Base-by-base conservation (phyloP, 1,139 yeast genomes). In the Protomyces macrosporus region DNA sequence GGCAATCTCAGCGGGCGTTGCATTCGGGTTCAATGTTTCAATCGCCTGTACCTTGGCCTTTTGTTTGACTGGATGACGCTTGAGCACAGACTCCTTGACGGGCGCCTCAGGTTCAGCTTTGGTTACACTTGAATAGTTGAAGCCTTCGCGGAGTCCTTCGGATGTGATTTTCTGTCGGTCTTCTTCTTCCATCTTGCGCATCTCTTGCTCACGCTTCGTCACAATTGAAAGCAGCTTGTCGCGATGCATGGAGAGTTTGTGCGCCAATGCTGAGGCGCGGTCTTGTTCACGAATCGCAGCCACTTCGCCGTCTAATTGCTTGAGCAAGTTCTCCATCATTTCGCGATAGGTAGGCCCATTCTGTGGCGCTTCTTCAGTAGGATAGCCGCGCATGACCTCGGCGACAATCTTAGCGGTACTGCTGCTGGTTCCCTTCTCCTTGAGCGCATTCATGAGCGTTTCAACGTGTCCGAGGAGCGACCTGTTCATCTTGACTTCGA, bases 81-180 rank as follows among this genome's bases (percentile, higher is more conserved):
- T 58, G 30, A 63, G 59, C n/a, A 64, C 30, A 14, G 69, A 60
- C 16, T 68, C 53, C 6, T 68, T 59, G 6, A 68, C 54, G 23
- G 68, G 53, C 3, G 67, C 61, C 36, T 60, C 63, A 3, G 65
- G 64, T 16, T 62, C 64, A 14, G 65, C 78, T 70, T 84, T 86
- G 74, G 89, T 90, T 73, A 90, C 74, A 70, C 89, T 83, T 0
- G 96, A 87, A 36, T 89, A 82, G 72, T 91, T 96, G 78, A 90
- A 93, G 0, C 97, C 98, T n/a, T 95, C 90, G 69, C 85, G 95
- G 50, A 90, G 81, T 74, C 93, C 98, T 30, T 90, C 98, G 65
- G 95, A 86, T 4, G 95, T 85, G 68, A 93, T 91, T 72, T 89
- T 87, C 66, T 79, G 74, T 9, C 85, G 79, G 70, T 89, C 87